phyloP scores from a whole-genome alignment of 106 monocot species.

The Acanthochlamys bracteata region DNA sequence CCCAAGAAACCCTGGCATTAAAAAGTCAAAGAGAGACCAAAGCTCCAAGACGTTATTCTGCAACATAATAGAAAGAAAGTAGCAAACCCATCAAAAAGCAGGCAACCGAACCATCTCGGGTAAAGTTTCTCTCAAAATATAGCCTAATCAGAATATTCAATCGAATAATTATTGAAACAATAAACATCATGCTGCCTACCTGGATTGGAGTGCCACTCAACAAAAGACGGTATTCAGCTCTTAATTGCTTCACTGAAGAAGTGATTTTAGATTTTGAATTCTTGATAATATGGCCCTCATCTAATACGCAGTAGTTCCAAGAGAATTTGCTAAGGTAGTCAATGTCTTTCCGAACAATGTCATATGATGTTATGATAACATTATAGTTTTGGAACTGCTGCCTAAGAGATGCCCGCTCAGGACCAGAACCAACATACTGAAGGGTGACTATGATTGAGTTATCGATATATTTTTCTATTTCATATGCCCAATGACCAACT shows the following conservation, averaged over 20 bases:
- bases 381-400: constrained; percentile 60
- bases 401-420: constrained; percentile 57
- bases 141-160: too few species aligned
- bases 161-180: too few species aligned
- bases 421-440: constrained; percentile 78
- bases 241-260: constrained; percentile 74
- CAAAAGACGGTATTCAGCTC: constrained; percentile 92
- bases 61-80: constrained; percentile 10
- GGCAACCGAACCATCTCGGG: neutral
- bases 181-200: constrained; percentile 31
- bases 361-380: constrained; percentile 93
- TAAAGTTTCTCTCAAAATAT: neutral
- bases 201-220: constrained; percentile 98
- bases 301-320: constrained; percentile 97
- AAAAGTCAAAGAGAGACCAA: constrained; percentile 98
- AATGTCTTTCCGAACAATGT: constrained; percentile 93
- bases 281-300: constrained; percentile 98
- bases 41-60: constrained; percentile 99
- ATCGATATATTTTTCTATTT: constrained; percentile 91
- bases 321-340: constrained; percentile 61
- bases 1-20: constrained; percentile 98
- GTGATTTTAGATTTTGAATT: constrained; percentile 94
- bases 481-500: constrained; percentile 97
- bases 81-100: neutral
- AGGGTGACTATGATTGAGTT: constrained; percentile 58